phyloP scores from a whole-genome alignment of 2,329 filamentous ascomycete species.

The Botryotinia narcissicola region DNA sequence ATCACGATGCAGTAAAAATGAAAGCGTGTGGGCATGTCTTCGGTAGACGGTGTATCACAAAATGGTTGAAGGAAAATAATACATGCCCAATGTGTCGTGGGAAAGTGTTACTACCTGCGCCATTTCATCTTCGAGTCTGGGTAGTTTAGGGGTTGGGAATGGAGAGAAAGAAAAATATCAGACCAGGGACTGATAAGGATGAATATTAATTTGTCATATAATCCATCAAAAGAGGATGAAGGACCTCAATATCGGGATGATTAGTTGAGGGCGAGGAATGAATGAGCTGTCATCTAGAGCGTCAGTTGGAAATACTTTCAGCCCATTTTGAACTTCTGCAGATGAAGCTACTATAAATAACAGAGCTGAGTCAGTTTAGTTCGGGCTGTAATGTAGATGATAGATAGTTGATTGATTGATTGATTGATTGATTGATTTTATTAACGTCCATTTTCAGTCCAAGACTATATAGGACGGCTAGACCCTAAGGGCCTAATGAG shows the following conservation, averaged over 20 bases:
- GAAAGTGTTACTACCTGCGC: not conserved
- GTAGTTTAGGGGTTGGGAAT: not conserved
- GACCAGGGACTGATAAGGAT: not conserved
- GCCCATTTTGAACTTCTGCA: not conserved
- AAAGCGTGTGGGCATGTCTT: not conserved
- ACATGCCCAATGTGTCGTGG: not conserved
- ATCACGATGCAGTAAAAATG: not conserved
- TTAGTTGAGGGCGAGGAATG: not conserved
- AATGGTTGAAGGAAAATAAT: not conserved
- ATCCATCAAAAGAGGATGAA: fast-evolving
- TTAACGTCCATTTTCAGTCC: too few species aligned
- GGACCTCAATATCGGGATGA: not conserved
- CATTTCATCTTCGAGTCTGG: not conserved
- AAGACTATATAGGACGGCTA: too few species aligned
- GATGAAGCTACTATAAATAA: not conserved
- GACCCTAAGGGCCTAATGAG: too few species aligned
- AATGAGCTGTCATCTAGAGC: too few species aligned
- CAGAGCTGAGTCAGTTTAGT: not conserved
- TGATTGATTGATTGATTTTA: too few species aligned
- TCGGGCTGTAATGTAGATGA: not conserved
- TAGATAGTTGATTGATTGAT: too few species aligned
- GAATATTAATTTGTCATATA: not conserved
- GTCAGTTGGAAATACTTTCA: not conserved
- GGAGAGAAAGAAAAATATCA: not conserved
- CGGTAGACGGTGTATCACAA: not conserved